A percentile compares a stretch with the other conserved stretches of the same genome.
Conservation (phyloP, 176 grass and related monocot species). For the Miscanthus lutarioriparius region DNA sequence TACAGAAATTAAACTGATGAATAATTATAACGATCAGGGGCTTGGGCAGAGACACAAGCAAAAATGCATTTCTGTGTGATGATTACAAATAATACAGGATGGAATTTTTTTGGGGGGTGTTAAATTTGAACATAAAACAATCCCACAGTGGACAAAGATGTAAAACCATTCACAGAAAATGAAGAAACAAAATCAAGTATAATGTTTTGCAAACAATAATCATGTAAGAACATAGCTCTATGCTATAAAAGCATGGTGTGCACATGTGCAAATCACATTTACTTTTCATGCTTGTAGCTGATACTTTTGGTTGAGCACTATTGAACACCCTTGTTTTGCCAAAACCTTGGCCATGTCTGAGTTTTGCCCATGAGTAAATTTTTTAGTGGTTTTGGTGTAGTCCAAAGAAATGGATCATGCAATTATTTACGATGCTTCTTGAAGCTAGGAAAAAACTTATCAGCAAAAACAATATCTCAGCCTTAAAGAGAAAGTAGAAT, state of each 20-base stretch:
- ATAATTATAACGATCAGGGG: conserved; percentile 6
- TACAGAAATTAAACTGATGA: conserved; percentile 7
- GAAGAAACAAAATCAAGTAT: not conserved
- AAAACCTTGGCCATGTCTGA: not conserved
- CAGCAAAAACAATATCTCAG: not conserved
- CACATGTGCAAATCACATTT: not conserved
- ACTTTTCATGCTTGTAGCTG: not conserved
- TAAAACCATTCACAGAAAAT: conserved; percentile 17
- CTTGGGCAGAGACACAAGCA: not conserved
- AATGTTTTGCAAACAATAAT: conserved; percentile 20
- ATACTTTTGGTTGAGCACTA: not conserved
- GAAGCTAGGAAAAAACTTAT: not conserved
- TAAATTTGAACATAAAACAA: not conserved
- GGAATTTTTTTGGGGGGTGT: not conserved
- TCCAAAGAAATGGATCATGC: not conserved
- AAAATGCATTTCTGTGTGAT: conserved; percentile 18
- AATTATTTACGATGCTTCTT: not conserved
- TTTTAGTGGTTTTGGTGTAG: not conserved
- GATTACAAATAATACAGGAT: not conserved
- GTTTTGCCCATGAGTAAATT: not conserved
- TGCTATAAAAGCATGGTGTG: not conserved
- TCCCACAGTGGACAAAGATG: not conserved
- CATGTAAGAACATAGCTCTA: not conserved
- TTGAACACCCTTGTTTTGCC: not conserved
- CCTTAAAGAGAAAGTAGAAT: not conserved